Percentiles rank a stretch among this genome's conserved stretches.
Evolutionary conservation across 768 basidiomycete species (phyloP).

Genomic region (Hygrophorus russula): DNA sequence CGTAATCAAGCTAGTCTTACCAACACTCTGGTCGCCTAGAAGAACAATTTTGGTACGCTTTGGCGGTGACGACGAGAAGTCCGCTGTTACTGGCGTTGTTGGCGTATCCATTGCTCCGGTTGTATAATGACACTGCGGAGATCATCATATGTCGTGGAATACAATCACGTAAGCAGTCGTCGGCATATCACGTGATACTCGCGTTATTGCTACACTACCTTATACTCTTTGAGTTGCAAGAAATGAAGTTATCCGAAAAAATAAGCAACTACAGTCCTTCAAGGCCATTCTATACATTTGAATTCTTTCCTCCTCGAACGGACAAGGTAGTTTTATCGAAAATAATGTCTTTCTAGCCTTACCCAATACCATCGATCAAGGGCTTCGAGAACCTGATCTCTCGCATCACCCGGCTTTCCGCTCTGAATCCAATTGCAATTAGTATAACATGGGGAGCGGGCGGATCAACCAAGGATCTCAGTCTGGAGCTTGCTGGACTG

Average conservation of each 20-base stretch:
- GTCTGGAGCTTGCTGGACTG: slow-evolving; percentile 75
- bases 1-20: slow-evolving; percentile 97
- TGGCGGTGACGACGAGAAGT: slow-evolving; percentile 80
- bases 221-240: neutral
- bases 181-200: neutral
- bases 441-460: slow-evolving; percentile 98
- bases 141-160: neutral
- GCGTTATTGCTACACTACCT: too few relatives aligned
- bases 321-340: slow-evolving; percentile 46
- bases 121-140: neutral
- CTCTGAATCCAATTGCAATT: slow-evolving; percentile 70
- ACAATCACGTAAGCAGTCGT: neutral
- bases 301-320: slow-evolving; percentile 96
- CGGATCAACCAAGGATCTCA: slow-evolving; percentile 80
- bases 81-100: slow-evolving; percentile 61
- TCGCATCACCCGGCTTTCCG: slow-evolving; percentile 75
- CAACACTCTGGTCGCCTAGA: slow-evolving; percentile 94
- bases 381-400: slow-evolving; percentile 87
- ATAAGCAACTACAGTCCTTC: slow-evolving; percentile 32
- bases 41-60: slow-evolving; percentile 96
- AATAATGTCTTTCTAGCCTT: slow-evolving; percentile 1
- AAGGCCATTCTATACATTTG: slow-evolving; percentile 83
- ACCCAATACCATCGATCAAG: slow-evolving; percentile 23
- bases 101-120: slow-evolving; percentile 32
- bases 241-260: slow-evolving; percentile 72